Evolutionary conservation across 192 early-diverging fungal genomes (phyloP).

Genomic region (Bifiguratus adelaidae): DNA sequence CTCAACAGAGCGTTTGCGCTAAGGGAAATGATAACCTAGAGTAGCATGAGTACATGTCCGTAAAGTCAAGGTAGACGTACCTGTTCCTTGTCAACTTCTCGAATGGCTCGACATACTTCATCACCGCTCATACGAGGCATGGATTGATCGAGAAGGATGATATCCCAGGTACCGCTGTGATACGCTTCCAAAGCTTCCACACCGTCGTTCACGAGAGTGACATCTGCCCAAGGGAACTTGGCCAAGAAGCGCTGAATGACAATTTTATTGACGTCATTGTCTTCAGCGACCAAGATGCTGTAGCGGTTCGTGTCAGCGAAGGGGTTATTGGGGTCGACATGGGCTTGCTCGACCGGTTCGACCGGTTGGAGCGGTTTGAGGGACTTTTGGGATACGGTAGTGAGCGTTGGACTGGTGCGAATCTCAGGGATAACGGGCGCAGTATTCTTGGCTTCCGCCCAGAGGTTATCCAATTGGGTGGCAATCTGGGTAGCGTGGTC

Average conservation of each 20-base stretch:
- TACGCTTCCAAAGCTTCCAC: slow-evolving; percentile 1
- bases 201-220: neutral
- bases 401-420: no score
- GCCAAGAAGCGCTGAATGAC: slow-evolving; percentile 34
- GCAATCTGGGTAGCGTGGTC: no score
- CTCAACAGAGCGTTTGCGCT: neutral
- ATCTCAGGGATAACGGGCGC: no score
- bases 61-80: no score
- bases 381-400: no score
- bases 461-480: no score
- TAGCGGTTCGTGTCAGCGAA: slow-evolving; percentile 3
- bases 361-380: neutral
- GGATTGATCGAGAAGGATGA: neutral
- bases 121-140: neutral
- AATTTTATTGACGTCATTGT: slow-evolving; percentile 56
- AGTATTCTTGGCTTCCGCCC: no score
- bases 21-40: neutral
- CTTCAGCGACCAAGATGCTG: slow-evolving; percentile 51
- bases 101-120: neutral
- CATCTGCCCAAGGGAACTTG: neutral
- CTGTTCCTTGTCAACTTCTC: neutral
- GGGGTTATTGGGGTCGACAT: neutral
- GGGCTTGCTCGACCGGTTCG: neutral
- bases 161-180: neutral
- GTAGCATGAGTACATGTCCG: no score